Evolutionary conservation across 1,284 basidiomycete genomes (phyloP), one percentile per base, ranked within the genome.

Genomic region (Moesziomyces parantarcticus): DNA sequence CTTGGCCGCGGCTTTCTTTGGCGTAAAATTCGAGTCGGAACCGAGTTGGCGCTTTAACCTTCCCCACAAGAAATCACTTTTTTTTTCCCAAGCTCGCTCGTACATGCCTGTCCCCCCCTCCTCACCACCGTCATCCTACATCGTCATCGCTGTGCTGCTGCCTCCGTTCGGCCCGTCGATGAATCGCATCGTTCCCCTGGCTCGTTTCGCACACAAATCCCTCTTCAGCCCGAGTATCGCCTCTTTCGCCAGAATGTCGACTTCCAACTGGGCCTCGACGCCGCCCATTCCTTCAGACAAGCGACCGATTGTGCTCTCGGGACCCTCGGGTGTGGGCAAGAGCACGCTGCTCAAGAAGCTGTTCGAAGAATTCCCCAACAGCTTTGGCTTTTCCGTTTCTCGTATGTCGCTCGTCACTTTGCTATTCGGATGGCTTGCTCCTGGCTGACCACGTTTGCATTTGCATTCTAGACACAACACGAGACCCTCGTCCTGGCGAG

Each of bases 251-350:
- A 58, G 26, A 23, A 69, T 69, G 66, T 63, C 67, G 42, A 54
- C 67, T 5, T 50, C 61, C 18, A 58, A 47, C 50, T 72, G 69
- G 69, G 65, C 71, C 1, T 69, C 65, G 2, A 74, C 65, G 7
- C 71, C 71, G 25, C 54, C 61, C 20, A 69, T 74, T 5, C 65
- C 65, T 0, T 39, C 26, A 3, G 65, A 74, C 50, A 74, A 69
- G 50, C 73, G 79, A 25, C 92, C 92, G 10, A 88, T 93, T 56
- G 90, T 93, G 43, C 86, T 92, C 50, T 92, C 90, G 67, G 92
- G 92, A 0, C 92, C 92, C 0, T 95, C 93, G 1, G 96, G 96
- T 22, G 92, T 94, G 2, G 96, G 96, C 56, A 99, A 98, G 85
- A 93, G 92, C 79, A 97, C 96, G 0, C 89, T 98, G 53, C 88